Base-by-base conservation (phyloP, 1,284 basidiomycete genomes). In the Golubevia sp. region DNA sequence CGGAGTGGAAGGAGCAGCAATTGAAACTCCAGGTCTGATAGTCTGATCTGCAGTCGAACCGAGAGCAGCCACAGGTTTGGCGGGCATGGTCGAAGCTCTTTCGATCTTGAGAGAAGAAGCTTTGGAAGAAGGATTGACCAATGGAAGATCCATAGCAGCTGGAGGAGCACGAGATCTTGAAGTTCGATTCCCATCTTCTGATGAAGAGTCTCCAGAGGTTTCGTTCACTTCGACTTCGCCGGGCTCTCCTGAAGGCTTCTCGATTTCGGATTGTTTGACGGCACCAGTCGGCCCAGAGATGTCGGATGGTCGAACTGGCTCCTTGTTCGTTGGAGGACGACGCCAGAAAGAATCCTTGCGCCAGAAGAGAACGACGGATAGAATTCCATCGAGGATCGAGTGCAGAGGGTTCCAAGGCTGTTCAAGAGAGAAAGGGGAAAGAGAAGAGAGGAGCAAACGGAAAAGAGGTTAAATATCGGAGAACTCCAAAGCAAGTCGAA, bases 341-440 rank as follows among this genome's bases (percentile, higher is more conserved):
- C 75, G 61, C 75, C 75, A 77, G 52, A 77, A 76, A 27, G 66
- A 66, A 60, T 76, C 75, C 49, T 63, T 63, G 2, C 69, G 57
- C 75, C 75, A 77, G 24, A 77, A 71, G 11, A 63, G 62, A 3
- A 66, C 63, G 25, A 74, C 65, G 26, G 67, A 65, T 0, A 67
- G 48, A 3, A 38, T n/a, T 57, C 67, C 69, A 1, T 64, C 63
- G 4, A 21, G 59, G 1, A 68, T 53, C 4, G 75, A 67, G 6
- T 67, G 59, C 3, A 77, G 55, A 1, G 75, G 75, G 21, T 77
- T 77, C 75, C 75, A 77, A 0, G 70, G 25, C 55, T 54, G 24
- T 21, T 34, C 44, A 8, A 49, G 44, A 26, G 15, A 44, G 38
- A 26, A n/a, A 25, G 52, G 11, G 7, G 59, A 34, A n/a, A 34